These are phyloP conservation scores for Mesostigma viride DNA, from an alignment of 139 green algal species.

Conservation along the genomic window DNA sequence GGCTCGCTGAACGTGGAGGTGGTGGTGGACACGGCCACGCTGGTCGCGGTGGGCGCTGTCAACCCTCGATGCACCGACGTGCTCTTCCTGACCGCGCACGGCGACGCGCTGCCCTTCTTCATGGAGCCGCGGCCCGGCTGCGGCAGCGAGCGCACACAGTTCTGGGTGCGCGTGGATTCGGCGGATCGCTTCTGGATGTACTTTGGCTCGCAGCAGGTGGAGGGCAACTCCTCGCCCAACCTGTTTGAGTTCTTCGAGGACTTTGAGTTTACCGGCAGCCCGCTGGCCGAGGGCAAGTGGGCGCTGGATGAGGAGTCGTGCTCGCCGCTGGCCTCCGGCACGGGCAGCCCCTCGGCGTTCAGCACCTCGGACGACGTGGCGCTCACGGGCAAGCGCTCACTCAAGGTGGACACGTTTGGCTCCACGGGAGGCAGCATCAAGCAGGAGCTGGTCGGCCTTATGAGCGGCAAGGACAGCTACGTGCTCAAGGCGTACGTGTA, in stretches of 20 bases:
- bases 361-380: slow-evolving; percentile 5
- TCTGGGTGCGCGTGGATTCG: slow-evolving; percentile 12
- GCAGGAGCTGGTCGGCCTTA: not conserved
- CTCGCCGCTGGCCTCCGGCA: not conserved
- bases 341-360: slow-evolving; percentile 11
- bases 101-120: slow-evolving; percentile 9
- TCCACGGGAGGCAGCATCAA: slow-evolving; percentile 19
- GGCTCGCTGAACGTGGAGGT: slow-evolving; percentile 10
- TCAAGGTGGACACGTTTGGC: slow-evolving; percentile 14
- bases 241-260: slow-evolving; percentile 27
- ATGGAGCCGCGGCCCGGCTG: slow-evolving; percentile 15
- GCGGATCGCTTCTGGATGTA: slow-evolving; percentile 13
- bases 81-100: slow-evolving; percentile 13
- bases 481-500: slow-evolving; percentile 24
- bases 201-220: slow-evolving; percentile 8
- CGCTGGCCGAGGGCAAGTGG: not conserved
- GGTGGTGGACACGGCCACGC: slow-evolving; percentile 3
- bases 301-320: slow-evolving; percentile 17
- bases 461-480: slow-evolving; percentile 1
- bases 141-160: slow-evolving; percentile 6
- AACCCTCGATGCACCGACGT: slow-evolving; percentile 18
- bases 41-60: slow-evolving; percentile 11
- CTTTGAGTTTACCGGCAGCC: slow-evolving; percentile 17
- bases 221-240: not conserved
- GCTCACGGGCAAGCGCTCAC: slow-evolving; percentile 7